A percentile compares a stretch with the other conserved stretches of the same genome.
These are phyloP conservation scores for Saccharomyces hybrid DNA, from an alignment of 1,139 yeast species.

Conservation along the genomic window DNA sequence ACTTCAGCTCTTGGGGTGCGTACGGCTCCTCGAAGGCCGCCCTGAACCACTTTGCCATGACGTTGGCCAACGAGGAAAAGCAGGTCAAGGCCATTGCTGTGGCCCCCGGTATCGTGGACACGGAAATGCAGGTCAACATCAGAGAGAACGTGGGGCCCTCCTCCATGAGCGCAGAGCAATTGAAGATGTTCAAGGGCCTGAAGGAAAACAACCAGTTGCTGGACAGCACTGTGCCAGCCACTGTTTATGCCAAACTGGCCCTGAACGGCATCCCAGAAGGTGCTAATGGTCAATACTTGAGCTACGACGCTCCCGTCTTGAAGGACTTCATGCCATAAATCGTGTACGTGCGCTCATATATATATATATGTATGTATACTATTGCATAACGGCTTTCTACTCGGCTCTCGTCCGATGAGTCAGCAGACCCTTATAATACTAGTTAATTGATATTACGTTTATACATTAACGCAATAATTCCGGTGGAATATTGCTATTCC, in stretches of 20 bases:
- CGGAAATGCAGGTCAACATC: constrained; percentile 74
- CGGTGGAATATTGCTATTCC: neutral
- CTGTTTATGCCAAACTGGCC: constrained; percentile 58
- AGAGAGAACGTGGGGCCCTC: constrained; percentile 47
- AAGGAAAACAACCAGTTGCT: constrained; percentile 49
- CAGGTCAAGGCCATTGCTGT: constrained; percentile 55
- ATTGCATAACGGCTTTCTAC: neutral
- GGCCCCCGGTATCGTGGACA: constrained; percentile 92
- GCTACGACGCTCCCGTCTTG: constrained; percentile 47
- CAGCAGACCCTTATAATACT: too few species aligned
- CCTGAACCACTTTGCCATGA: constrained; percentile 60
- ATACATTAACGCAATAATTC: neutral
- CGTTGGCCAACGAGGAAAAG: constrained; percentile 61
- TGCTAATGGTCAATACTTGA: constrained; percentile 55
- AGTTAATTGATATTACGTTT: too few species aligned
- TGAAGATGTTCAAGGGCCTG: constrained; percentile 53
- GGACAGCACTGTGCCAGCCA: constrained; percentile 63
- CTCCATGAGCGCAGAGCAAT: constrained; percentile 51
- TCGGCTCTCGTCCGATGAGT: too few species aligned
- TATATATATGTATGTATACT: neutral
- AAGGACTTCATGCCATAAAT: constrained; percentile 6
- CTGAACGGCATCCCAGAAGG: constrained; percentile 45
- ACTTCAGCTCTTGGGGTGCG: constrained; percentile 68
- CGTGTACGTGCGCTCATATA: neutral
- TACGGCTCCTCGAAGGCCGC: constrained; percentile 91